Conservation (phyloP, 225 moss, liverwort and hornwort species). For the Anthoceros angustus region DNA sequence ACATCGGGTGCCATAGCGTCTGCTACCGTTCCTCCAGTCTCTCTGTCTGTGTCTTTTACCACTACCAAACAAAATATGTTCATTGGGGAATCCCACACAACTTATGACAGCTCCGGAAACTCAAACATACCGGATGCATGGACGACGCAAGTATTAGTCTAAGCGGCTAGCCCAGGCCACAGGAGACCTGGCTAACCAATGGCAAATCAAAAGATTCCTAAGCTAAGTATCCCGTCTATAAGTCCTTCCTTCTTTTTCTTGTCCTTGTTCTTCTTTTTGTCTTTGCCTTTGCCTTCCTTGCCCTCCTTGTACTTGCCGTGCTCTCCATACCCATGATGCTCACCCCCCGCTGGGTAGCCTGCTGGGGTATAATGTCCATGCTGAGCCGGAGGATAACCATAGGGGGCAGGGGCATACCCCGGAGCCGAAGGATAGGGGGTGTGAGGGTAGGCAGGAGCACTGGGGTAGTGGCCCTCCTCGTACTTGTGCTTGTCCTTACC, state of each 20-base stretch:
- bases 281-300: not conserved
- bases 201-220: not conserved
- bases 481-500: slow-evolving; percentile 2
- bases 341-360: not conserved
- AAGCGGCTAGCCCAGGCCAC: no score
- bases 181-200: not conserved
- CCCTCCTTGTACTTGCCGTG: slow-evolving; percentile 3
- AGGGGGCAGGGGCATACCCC: no score
- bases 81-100: no score
- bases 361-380: not conserved
- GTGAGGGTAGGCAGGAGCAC: not conserved
- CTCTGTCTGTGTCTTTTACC: no score
- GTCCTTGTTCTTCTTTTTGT: slow-evolving; percentile 2
- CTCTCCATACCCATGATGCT: not conserved
- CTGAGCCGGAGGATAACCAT: not conserved
- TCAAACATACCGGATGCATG: no score
- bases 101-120: no score
- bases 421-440: no score
- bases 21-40: no score
- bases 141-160: no score
- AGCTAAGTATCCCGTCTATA: not conserved
- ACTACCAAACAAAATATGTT: no score
- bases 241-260: not conserved
- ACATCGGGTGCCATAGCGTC: no score
- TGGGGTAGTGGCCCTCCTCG: not conserved